Evolutionary conservation across 495 filamentous ascomycete genomes (phyloP).

Genomic region (Letharia columbiana): DNA sequence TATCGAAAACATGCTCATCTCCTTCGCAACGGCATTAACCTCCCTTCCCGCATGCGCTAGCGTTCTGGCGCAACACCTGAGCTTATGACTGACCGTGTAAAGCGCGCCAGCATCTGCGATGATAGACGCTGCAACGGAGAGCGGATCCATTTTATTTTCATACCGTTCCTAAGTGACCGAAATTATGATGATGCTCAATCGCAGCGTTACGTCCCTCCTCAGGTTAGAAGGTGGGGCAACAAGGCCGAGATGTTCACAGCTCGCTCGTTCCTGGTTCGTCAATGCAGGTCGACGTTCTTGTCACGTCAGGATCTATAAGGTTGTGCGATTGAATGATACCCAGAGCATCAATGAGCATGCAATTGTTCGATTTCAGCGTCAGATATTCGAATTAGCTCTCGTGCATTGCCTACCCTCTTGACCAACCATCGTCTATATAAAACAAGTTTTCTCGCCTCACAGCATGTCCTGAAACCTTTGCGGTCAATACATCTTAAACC

Average conservation of each 20-base stretch:
- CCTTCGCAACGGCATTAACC: not conserved
- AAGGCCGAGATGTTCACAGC: not conserved
- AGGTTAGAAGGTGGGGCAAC: not conserved
- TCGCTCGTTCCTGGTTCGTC: not conserved
- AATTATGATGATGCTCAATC: not conserved
- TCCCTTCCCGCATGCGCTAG: not conserved
- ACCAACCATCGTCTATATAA: no score
- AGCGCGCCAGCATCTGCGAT: not conserved
- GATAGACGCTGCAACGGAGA: not conserved
- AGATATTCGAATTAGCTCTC: no score
- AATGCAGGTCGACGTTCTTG: not conserved
- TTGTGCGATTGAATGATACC: not conserved
- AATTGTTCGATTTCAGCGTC: not conserved
- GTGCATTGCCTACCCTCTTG: no score
- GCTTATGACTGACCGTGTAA: not conserved
- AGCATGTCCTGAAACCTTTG: no score
- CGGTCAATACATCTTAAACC: no score
- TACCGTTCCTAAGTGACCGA: not conserved
- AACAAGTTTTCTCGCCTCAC: no score
- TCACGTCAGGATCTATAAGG: not conserved
- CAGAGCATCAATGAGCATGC: not conserved
- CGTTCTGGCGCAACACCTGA: not conserved
- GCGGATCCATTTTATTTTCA: not conserved
- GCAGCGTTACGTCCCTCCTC: not conserved
- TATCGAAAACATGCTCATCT: not conserved